Evolutionary conservation across 2,329 filamentous ascomycete genomes (phyloP).

Genomic region (Penicillium sp.): DNA sequence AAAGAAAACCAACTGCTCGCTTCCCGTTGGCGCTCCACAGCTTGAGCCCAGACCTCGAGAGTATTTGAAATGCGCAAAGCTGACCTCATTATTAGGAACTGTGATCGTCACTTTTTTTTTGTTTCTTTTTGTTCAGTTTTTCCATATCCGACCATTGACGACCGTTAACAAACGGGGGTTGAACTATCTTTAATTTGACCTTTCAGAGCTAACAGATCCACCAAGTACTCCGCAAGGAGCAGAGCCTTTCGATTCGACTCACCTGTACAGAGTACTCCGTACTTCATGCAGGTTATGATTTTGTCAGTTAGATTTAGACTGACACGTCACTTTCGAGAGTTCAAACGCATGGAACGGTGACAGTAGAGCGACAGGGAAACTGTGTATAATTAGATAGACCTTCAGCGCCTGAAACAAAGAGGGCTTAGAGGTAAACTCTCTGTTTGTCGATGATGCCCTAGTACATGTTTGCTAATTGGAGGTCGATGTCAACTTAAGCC

Average conservation of each 20-base stretch:
- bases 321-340: not conserved
- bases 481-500: too few species aligned
- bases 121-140: too few species aligned
- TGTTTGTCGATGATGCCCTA: not conserved
- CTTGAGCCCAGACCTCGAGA: not conserved
- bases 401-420: not conserved
- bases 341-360: not conserved
- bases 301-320: not conserved
- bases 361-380: not conserved
- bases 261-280: too few species aligned
- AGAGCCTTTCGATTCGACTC: too few species aligned
- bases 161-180: too few species aligned
- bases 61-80: not conserved
- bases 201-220: too few species aligned
- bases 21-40: not conserved
- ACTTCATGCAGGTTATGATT: too few species aligned
- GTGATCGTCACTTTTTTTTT: too few species aligned
- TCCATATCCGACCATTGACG: too few species aligned
- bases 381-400: not conserved
- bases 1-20: slow-evolving; percentile 7
- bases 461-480: too few species aligned
- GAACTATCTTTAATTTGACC: too few species aligned
- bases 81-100: not conserved
- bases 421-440: not conserved
- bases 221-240: too few species aligned